These are phyloP conservation scores for Strobilomyces echinocephalus DNA, from an alignment of 768 basidiomycete species.

Conservation along the genomic window DNA sequence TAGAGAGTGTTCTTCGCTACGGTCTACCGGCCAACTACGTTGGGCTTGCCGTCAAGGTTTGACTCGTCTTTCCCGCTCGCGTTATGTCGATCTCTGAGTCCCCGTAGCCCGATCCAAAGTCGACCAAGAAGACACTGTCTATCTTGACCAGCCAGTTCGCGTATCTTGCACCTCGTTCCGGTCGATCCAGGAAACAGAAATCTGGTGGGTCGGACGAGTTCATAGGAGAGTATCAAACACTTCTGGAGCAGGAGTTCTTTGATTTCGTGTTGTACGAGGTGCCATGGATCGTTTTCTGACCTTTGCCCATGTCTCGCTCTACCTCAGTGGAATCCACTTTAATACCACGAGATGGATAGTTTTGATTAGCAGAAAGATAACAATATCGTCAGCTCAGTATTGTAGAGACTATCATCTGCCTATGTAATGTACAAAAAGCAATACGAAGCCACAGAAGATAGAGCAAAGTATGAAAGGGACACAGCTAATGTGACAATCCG, in stretches of 20 bases:
- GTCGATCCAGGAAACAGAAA: slow-evolving; percentile 37
- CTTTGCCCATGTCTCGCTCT: background rate
- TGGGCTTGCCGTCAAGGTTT: slow-evolving; percentile 76
- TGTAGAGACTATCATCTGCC: slow-evolving; percentile 45
- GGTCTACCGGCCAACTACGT: slow-evolving; percentile 90
- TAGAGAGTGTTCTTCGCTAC: slow-evolving; percentile 93
- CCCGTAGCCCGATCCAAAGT: slow-evolving; percentile 78
- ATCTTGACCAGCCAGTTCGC: slow-evolving; percentile 72
- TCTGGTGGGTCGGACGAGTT: slow-evolving; percentile 57
- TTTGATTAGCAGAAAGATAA: slow-evolving; percentile 58
- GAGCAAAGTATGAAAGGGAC: slow-evolving; percentile 17
- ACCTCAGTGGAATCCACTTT: background rate
- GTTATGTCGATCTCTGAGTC: background rate
- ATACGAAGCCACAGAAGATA: slow-evolving; percentile 20
- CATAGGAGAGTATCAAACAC: slow-evolving; percentile 83
- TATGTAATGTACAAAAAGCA: slow-evolving; percentile 38
- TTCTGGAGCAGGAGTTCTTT: slow-evolving; percentile 94
- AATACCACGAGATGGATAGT: slow-evolving; percentile 30
- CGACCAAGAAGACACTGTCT: slow-evolving; percentile 71
- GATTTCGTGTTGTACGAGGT: slow-evolving; percentile 95
- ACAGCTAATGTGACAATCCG: slow-evolving; percentile 16
- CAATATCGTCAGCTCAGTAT: slow-evolving; percentile 55
- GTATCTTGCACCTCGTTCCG: slow-evolving; percentile 71
- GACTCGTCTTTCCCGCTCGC: slow-evolving; percentile 7
- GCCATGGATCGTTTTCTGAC: slow-evolving; percentile 76